Evolutionary conservation across 805 yeast species (phyloP).

Genomic region (Candida easanensis): DNA sequence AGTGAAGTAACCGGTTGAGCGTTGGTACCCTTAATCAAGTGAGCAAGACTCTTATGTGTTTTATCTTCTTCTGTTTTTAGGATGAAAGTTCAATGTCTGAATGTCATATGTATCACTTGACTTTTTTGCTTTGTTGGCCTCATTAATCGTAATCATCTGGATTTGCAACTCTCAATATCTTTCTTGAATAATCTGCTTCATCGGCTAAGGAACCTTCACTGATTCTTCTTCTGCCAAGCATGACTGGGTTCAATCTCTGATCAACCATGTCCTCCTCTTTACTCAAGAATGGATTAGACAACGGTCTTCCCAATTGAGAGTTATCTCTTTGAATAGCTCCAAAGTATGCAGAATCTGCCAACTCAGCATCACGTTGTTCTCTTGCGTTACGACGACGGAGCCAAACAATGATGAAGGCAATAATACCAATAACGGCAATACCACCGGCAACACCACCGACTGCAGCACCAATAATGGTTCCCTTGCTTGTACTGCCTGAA

Average conservation of each 20-base stretch:
- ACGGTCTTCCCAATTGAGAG: conserved; percentile 31
- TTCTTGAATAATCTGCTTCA: conserved; percentile 77
- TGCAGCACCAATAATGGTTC: conserved; percentile 48
- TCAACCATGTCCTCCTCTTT: conserved; percentile 55
- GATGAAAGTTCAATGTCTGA: too few species aligned
- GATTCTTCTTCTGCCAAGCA: conserved; percentile 80
- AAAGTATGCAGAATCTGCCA: conserved; percentile 55
- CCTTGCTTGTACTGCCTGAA: conserved; percentile 7
- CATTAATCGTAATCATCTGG: conserved; percentile 57
- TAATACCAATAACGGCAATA: conserved; percentile 41
- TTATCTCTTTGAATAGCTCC: conserved; percentile 53
- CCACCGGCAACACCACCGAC: conserved; percentile 66
- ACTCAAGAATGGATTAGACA: conserved; percentile 57
- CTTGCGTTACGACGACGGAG: conserved; percentile 37
- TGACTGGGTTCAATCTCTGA: conserved; percentile 68
- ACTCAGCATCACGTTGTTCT: conserved; percentile 39
- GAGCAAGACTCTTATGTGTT: too few species aligned
- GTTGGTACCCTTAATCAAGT: too few species aligned
- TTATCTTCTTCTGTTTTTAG: too few species aligned
- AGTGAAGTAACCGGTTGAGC: too few species aligned
- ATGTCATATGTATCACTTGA: too few species aligned
- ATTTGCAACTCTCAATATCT: conserved; percentile 82
- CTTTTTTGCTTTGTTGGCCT: not conserved
- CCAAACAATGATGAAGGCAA: conserved; percentile 39
- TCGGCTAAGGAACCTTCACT: conserved; percentile 87